phyloP scores from a whole-genome alignment of 2,329 filamentous ascomycete genomes.

The Macroventuria anomochaeta region DNA sequence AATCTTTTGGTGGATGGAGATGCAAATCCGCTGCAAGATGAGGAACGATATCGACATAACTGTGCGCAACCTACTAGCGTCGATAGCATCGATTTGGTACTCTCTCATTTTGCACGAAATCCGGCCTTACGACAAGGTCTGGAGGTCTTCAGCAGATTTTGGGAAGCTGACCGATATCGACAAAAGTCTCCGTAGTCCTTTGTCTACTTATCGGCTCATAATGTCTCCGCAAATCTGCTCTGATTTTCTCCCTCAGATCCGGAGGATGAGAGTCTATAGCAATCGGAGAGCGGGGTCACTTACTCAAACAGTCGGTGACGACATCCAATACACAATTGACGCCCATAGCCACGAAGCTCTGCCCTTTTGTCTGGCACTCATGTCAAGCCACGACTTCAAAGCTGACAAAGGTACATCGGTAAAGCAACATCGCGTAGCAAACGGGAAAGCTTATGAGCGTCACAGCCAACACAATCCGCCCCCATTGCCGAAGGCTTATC shows the following conservation, averaged over 20 bases:
- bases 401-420: conserved; percentile 16
- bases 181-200: too few relatives aligned
- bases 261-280: neutral
- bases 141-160: too few relatives aligned
- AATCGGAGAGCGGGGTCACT: neutral
- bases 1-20: conserved; percentile 7
- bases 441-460: conserved; percentile 11
- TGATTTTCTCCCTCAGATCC: too few relatives aligned
- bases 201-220: too few relatives aligned
- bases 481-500: conserved; percentile 1
- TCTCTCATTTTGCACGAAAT: too few relatives aligned
- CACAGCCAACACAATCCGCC: conserved; percentile 9
- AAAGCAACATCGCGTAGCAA: conserved; percentile 14
- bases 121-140: too few relatives aligned
- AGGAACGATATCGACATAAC: conserved; percentile 19
- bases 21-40: conserved; percentile 8
- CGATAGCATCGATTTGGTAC: neutral
- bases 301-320: conserved; percentile 22
- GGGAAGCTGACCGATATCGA: too few relatives aligned
- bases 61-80: neutral
- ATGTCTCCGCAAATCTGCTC: too few relatives aligned
- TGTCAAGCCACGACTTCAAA: conserved; percentile 6
- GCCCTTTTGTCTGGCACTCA: conserved; percentile 13
- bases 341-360: conserved; percentile 13
- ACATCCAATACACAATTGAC: conserved; percentile 22